phyloP scores from a whole-genome alignment of 192 early-diverging fungal species.

The Ambispora gerdemannii region DNA sequence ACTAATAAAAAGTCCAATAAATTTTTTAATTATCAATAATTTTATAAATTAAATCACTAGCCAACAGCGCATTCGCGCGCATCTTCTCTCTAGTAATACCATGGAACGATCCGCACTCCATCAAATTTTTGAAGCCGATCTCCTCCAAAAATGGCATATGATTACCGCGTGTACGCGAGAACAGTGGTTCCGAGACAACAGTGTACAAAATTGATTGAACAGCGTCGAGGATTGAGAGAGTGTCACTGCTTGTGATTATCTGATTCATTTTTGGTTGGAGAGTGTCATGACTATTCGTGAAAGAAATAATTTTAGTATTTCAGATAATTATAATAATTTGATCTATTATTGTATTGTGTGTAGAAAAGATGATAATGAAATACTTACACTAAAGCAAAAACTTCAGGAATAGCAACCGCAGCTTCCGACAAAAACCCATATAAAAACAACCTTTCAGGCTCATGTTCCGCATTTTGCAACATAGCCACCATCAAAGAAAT shows the following conservation, averaged over 20 bases:
- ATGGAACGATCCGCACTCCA: constrained; percentile 43
- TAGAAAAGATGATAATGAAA: not conserved
- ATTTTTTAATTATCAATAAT: no score
- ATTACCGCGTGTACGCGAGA: constrained; percentile 15
- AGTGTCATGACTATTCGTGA: constrained; percentile 59
- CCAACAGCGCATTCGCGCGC: constrained; percentile 40
- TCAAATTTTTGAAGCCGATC: constrained; percentile 50
- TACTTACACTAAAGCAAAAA: constrained; percentile 62
- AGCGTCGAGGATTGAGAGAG: constrained; percentile 60
- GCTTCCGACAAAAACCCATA: constrained; percentile 77
- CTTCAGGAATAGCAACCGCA: constrained; percentile 65
- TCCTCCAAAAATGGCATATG: constrained; percentile 52
- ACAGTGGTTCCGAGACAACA: constrained; percentile 39
- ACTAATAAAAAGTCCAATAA: no score
- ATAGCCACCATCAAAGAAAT: constrained; percentile 67
- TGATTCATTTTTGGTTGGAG: constrained; percentile 72
- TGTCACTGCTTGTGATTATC: constrained; percentile 62
- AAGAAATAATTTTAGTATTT: constrained; percentile 29
- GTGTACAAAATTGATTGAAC: constrained; percentile 72
- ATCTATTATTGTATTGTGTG: no score
- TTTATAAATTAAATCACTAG: constrained; percentile 51
- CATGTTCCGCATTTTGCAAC: constrained; percentile 69
- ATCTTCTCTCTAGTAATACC: constrained; percentile 42
- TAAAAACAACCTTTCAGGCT: constrained; percentile 68
- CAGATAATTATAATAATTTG: no score